Evolutionary conservation across 345 rosid genomes (phyloP), one percentile per base, ranked within the genome.

Genomic region (Citrus maxima): DNA sequence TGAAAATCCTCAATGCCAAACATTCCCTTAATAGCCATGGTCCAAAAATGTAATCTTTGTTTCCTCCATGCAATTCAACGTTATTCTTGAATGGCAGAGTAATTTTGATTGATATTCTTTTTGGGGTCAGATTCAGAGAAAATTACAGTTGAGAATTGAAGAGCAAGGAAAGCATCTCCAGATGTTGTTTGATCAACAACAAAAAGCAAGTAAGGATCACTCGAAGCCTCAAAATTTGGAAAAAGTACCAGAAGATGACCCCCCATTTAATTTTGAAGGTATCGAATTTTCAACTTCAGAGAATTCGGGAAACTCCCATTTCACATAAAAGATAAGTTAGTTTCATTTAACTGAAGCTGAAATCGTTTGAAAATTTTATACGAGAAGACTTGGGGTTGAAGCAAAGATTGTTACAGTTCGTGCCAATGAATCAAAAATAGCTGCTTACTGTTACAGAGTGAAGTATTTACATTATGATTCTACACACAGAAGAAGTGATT

Each of bases 171-270:
- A 75, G 84, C 90, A 93, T 24, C 90, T 96, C 22, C 89, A 87
- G 86, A 86, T 77, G 85, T 89, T 96, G 97, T 88, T 96, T 73
- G 97, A 92, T 65, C 90, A 90, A 76, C 99, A 94, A 74, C 93
- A 88, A 66, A 88, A 85, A 79, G 81, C 86, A 40, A 89, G 74
- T 25, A 84, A 85, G 55, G 77, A 81, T 76, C 84, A 80, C 55
- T 46, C 81, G 58, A 85, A 82, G 76, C 78, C 67, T 58, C 87
- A 88, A 24, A 79, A 77, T 38, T 24, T 35, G 32, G 87, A 82
- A 42, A 78, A 19, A 27, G 74, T 46, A 74, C 71, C 81, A 61
- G 72, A 66, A 3, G 81, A 84, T 19, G 86, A 79, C 25, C 79
- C 72, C 10, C 81, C 75, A 14, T 78, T 86, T 71, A 76, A 67